Percentiles rank a stretch among this genome's conserved stretches.
Evolutionary conservation across 306 rosid genomes (phyloP).

Genomic region (Trifolium subterraneum): DNA sequence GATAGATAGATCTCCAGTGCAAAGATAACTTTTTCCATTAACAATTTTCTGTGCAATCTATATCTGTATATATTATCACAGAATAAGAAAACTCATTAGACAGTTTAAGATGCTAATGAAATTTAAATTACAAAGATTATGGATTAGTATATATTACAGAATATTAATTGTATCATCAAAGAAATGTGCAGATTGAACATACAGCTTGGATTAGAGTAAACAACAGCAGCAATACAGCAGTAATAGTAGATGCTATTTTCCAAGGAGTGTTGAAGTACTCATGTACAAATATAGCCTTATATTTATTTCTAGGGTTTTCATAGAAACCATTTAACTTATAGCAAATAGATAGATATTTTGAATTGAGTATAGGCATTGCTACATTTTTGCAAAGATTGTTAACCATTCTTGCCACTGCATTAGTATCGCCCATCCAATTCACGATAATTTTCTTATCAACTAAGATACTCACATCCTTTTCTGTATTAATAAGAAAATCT

Average conservation of each 20-base stretch:
- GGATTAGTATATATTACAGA: background rate
- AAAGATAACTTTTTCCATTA: conserved; percentile 74
- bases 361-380: background rate
- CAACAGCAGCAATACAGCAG: conserved; percentile 36
- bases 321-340: conserved; percentile 1
- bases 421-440: conserved; percentile 30
- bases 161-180: background rate
- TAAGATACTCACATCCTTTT: background rate
- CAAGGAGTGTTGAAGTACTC: conserved; percentile 47
- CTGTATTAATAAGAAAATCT: background rate
- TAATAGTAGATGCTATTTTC: conserved; percentile 30
- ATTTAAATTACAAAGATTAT: background rate
- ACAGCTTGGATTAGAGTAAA: conserved; percentile 34
- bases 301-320: conserved; percentile 11
- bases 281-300: conserved; percentile 30
- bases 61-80: conserved; percentile 61
- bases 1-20: conserved; percentile 74
- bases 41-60: conserved; percentile 80
- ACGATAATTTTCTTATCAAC: conserved; percentile 7
- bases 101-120: conserved; percentile 19
- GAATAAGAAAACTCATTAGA: conserved; percentile 9
- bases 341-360: conserved; percentile 1
- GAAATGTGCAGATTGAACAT: background rate
- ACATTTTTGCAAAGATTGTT: background rate
- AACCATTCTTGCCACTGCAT: conserved; percentile 7